Evolutionary conservation across 2,329 filamentous ascomycete species (phyloP).

Genomic region (Claviceps sp.): DNA sequence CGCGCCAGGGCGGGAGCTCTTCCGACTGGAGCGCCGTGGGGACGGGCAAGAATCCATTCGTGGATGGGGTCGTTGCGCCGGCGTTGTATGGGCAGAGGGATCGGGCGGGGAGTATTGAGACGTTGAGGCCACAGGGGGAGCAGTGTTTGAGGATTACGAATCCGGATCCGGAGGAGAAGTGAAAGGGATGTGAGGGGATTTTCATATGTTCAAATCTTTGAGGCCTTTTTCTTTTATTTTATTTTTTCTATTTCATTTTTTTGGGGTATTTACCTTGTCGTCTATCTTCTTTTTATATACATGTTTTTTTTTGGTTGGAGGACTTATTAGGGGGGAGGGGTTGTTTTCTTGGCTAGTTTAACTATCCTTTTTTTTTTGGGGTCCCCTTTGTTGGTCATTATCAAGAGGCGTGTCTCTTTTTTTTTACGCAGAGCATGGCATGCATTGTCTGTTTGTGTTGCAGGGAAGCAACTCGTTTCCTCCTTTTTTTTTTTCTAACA

Average conservation of each 20-base stretch:
- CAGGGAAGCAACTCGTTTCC: too few relatives aligned
- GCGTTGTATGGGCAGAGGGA: constrained; percentile 1
- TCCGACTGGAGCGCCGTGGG: neutral
- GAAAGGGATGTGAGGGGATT: neutral
- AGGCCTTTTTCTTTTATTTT: neutral
- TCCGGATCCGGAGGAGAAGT: constrained; percentile 3
- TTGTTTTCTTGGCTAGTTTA: too few relatives aligned
- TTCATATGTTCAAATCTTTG: neutral
- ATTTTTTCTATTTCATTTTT: neutral
- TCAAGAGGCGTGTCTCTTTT: too few relatives aligned
- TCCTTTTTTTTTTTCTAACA: too few relatives aligned
- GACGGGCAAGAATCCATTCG: neutral
- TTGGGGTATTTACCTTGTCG: neutral
- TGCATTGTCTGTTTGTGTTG: too few relatives aligned
- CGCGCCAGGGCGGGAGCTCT: neutral
- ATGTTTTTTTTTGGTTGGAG: too few relatives aligned
- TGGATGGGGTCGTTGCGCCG: neutral
- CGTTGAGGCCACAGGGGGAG: neutral
- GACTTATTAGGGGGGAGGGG: too few relatives aligned
- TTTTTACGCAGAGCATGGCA: too few relatives aligned
- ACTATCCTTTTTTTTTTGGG: too few relatives aligned
- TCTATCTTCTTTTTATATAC: neutral
- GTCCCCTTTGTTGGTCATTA: too few relatives aligned
- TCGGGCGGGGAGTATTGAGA: constrained; percentile 3
- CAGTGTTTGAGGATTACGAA: constrained; percentile 1